These are phyloP conservation scores for Pinus tabuliformis DNA, from an alignment of 75 land plant species.

Conservation along the genomic window DNA sequence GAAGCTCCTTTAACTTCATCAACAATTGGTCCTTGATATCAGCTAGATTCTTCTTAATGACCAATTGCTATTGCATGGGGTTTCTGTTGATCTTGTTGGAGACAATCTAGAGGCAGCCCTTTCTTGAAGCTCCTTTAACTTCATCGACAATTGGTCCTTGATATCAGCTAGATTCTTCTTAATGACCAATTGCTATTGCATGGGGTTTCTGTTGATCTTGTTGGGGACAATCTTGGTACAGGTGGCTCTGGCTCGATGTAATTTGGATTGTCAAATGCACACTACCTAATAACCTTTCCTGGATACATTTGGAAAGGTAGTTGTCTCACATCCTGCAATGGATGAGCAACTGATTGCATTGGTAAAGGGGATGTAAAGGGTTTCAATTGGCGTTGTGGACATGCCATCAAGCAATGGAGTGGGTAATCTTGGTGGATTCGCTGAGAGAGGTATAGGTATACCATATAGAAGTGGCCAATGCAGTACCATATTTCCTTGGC, in stretches of 20 bases:
- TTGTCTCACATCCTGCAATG: not conserved
- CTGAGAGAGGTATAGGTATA: conserved; percentile 33
- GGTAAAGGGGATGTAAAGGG: not conserved
- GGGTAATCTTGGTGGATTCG: conserved; percentile 30
- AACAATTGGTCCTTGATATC: too few relatives aligned
- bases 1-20: too few relatives aligned
- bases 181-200: not conserved
- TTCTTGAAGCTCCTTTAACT: too few relatives aligned
- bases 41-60: not conserved
- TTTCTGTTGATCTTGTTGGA: not conserved
- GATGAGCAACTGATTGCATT: not conserved
- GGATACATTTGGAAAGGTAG: conserved; percentile 1
- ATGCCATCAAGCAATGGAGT: not conserved
- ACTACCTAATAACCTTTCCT: not conserved
- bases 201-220: not conserved
- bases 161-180: too few relatives aligned
- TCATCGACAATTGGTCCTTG: too few relatives aligned
- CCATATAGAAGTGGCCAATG: conserved; percentile 42
- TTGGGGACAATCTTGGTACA: conserved; percentile 9
- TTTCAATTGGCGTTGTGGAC: not conserved
- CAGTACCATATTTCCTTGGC: conserved; percentile 28
- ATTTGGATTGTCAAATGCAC: not conserved
- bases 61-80: not conserved
- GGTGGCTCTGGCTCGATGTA: conserved; percentile 6
- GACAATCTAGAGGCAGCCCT: too few relatives aligned